Base-by-base conservation (phyloP, 352 stramenopile species). In the Elongisporangium prolatum region DNA sequence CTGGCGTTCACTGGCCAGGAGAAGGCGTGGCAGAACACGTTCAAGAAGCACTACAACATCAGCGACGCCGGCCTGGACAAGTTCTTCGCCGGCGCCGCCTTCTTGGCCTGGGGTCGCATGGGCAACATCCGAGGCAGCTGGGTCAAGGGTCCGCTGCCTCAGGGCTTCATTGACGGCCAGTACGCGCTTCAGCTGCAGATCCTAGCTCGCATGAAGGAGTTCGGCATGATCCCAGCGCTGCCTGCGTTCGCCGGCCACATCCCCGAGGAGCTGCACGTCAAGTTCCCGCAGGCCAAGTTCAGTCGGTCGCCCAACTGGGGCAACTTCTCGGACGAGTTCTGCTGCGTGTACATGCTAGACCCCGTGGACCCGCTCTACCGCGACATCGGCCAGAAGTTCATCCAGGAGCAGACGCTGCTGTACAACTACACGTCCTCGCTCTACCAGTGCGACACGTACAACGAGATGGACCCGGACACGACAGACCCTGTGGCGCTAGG, bases 1-100 rank as follows among this genome's bases (percentile, higher is more conserved):
- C 60, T 98, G 58, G 89, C 90, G 11, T 93, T 96, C 67, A 93
- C 86, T 0, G 91, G 90, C 6, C 88, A 96, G 60, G 89, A 97
- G 60, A 89, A 92, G 50, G 84, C 96, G 48, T 96, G 88, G 78
- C 80, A 93, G 34, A 77, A 85, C 22, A 89, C 91, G 16, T 98
- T 94, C 72, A 57, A 71, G 49, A 77, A 76, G 7, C 66, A 91
- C 54, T 89, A 96, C 59, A 91, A 93, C 56, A 68, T 96, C 14
- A 84, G 72, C 21, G 69, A 89, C 56, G 62, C 69, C 13, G 89
- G 90, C 0, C 69, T 97, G 51, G 61, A 85, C 63, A 93, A 92
- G 56, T 97, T 95, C 65, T 98, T 97, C 55, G 86, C 91, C 2
- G 89, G 89, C 0, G 74, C 87, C 2, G 89, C 89, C 0, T 97